Percentiles rank a stretch among this genome's conserved stretches.
These are phyloP conservation scores for Trichomonas tenax DNA, from an alignment of 208 protist genomes.

Conservation along the genomic window DNA sequence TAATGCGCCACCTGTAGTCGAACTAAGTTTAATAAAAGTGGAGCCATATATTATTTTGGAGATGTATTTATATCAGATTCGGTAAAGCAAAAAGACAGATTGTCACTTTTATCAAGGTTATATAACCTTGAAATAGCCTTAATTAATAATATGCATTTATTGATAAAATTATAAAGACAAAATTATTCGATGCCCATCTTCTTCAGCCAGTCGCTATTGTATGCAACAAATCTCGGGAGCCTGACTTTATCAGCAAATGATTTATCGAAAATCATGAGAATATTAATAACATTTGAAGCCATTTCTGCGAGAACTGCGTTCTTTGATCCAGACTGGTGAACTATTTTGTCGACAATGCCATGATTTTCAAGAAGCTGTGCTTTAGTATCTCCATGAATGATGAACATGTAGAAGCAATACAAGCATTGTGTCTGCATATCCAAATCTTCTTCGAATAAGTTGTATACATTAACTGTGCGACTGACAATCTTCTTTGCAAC, in stretches of 20 bases:
- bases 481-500: neutral
- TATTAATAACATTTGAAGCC: neutral
- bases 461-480: neutral
- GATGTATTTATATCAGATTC: too few relatives aligned
- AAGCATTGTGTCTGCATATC: slow-evolving; percentile 1
- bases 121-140: too few relatives aligned
- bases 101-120: too few relatives aligned
- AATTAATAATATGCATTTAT: too few relatives aligned
- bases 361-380: neutral
- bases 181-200: too few relatives aligned
- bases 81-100: too few relatives aligned
- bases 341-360: neutral
- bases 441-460: neutral
- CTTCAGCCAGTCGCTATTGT: neutral
- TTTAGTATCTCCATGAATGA: neutral
- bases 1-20: too few relatives aligned
- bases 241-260: neutral
- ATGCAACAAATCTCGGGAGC: neutral
- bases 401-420: neutral
- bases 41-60: too few relatives aligned
- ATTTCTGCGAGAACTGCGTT: neutral
- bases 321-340: neutral
- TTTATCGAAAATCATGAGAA: neutral
- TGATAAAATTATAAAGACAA: too few relatives aligned
- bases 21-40: too few relatives aligned